Conservation (phyloP, 805 yeast genomes). For the Saccharomycopsis javanensis region DNA sequence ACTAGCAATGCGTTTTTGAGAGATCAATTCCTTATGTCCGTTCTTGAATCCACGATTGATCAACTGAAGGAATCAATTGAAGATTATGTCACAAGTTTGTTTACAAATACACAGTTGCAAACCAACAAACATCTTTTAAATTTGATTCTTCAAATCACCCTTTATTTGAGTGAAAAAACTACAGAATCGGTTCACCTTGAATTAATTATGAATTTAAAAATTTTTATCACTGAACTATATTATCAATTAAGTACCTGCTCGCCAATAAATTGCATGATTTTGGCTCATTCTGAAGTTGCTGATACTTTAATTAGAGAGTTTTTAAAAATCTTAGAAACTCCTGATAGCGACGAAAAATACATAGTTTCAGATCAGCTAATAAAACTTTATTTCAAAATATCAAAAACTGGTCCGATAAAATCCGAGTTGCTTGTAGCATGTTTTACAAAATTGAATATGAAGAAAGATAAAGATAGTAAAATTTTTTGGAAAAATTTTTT, state of each 20-base stretch:
- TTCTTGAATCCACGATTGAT: neutral
- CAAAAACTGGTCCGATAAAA: constrained; percentile 14
- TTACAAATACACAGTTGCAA: neutral
- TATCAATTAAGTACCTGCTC: constrained; percentile 11
- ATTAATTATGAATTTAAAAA: constrained; percentile 5
- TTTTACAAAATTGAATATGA: constrained; percentile 7
- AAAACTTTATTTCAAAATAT: constrained; percentile 8
- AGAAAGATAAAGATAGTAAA: constrained; percentile 8
- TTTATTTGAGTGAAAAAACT: neutral
- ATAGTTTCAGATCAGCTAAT: constrained; percentile 6
- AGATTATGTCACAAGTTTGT: neutral
- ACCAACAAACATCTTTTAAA: neutral
- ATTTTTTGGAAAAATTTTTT: neutral
- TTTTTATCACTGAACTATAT: constrained; percentile 12
- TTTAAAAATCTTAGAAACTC: neutral
- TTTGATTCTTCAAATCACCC: neutral
- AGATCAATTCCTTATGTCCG: neutral
- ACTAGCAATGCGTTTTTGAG: neutral
- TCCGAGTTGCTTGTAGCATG: constrained; percentile 1
- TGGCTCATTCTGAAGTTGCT: constrained; percentile 7
- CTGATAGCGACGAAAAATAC: neutral
- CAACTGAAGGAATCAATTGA: constrained; percentile 1
- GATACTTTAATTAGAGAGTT: constrained; percentile 6
- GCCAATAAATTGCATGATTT: constrained; percentile 6
- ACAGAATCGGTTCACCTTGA: neutral